phyloP scores from a whole-genome alignment of 1,139 yeast species.

The Candida labiduridarum region DNA sequence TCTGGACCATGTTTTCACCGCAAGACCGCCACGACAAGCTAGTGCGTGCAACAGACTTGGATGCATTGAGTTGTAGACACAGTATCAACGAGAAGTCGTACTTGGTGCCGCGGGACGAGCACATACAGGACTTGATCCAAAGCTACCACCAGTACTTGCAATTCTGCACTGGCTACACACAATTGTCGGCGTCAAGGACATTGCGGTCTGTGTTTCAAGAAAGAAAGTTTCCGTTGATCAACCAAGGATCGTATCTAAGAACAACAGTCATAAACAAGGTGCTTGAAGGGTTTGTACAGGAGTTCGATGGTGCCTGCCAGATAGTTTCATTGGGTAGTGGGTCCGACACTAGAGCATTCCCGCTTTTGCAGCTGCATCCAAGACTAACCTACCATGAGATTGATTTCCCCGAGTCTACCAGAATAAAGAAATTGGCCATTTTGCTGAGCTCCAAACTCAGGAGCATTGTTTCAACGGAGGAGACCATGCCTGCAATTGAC shows the following conservation, averaged over 20 bases:
- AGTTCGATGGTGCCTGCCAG: slow-evolving; percentile 44
- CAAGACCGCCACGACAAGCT: too few relatives aligned
- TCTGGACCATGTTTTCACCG: too few relatives aligned
- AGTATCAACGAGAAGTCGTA: too few relatives aligned
- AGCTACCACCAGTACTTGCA: slow-evolving; percentile 42
- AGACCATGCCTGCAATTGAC: slow-evolving; percentile 14
- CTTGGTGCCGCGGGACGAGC: slow-evolving; percentile 39
- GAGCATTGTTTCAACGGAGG: slow-evolving; percentile 20
- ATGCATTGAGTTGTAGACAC: too few relatives aligned
- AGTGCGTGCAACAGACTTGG: too few relatives aligned
- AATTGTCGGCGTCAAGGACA: slow-evolving; percentile 43
- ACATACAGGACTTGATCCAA: slow-evolving; percentile 43
- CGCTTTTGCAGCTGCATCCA: slow-evolving; percentile 31
- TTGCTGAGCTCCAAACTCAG: slow-evolving; percentile 26
- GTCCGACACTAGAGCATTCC: slow-evolving; percentile 81
- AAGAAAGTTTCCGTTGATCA: slow-evolving; percentile 76
- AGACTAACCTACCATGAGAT: slow-evolving; percentile 62
- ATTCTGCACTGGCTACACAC: slow-evolving; percentile 42
- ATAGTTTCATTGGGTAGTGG: slow-evolving; percentile 93
- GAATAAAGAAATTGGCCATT: slow-evolving; percentile 62
- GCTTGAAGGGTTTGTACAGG: slow-evolving; percentile 50
- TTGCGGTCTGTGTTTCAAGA: slow-evolving; percentile 42
- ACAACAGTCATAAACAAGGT: slow-evolving; percentile 62
- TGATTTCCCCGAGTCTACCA: slow-evolving; percentile 69
- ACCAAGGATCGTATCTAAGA: slow-evolving; percentile 79